These are phyloP conservation scores for Aaosphaeria arxii DNA, from an alignment of 2,329 filamentous ascomycete species.

Conservation along the genomic window DNA sequence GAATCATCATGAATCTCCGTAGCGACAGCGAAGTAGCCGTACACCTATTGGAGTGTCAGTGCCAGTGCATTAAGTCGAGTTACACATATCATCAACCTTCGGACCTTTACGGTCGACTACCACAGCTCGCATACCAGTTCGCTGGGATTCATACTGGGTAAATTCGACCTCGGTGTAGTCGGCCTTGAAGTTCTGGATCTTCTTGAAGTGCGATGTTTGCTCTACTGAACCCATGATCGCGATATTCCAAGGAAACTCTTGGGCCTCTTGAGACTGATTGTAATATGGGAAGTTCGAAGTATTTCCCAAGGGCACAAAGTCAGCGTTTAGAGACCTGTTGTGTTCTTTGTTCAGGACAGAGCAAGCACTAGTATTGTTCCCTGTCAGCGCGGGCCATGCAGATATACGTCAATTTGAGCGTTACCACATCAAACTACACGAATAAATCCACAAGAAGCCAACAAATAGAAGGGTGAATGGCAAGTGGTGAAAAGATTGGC, in stretches of 20 bases:
- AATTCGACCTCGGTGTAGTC: constrained; percentile 88
- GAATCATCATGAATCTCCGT: constrained; percentile 98
- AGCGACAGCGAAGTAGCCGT: constrained; percentile 90
- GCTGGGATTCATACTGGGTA: constrained; percentile 92
- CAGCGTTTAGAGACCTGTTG: neutral
- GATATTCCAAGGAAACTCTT: constrained; percentile 6
- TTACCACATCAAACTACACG: no score
- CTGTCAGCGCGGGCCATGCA: constrained; percentile 7
- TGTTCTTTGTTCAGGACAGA: constrained; percentile 19
- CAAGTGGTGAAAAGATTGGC: no score
- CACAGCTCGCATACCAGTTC: constrained; percentile 91
- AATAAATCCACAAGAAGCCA: no score
- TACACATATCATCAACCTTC: constrained; percentile 50
- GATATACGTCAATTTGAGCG: no score
- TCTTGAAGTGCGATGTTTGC: constrained; percentile 65
- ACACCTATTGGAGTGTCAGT: constrained; percentile 46
- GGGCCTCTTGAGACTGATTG: neutral
- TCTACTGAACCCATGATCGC: constrained; percentile 28
- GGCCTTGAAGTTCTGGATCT: constrained; percentile 79
- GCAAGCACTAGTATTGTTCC: constrained; percentile 33
- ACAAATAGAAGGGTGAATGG: no score
- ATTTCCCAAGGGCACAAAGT: constrained; percentile 2
- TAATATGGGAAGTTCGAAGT: neutral
- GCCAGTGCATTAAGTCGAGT: neutral
- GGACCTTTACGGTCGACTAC: constrained; percentile 90